phyloP scores from a whole-genome alignment of 73 alveolate genomes.

The Symbiodinium pilosum region DNA sequence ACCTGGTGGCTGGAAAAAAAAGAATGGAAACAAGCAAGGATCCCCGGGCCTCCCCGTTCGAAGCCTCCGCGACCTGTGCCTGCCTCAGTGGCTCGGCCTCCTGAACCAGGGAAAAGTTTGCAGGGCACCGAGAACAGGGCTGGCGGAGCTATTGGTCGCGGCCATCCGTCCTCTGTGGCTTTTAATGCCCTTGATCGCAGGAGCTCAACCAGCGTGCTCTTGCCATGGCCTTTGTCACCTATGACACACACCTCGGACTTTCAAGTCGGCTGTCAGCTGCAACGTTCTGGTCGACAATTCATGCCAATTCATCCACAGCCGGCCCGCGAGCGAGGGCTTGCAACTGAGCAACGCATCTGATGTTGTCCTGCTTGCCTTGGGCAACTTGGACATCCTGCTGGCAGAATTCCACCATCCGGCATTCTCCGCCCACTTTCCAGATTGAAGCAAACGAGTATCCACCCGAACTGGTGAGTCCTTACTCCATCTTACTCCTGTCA shows the following conservation, averaged over 20 bases:
- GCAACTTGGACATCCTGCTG: not conserved
- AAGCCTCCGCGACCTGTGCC: not conserved
- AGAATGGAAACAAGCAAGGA: not conserved
- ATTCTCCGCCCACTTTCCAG: too few species aligned
- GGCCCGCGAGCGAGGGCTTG: too few species aligned
- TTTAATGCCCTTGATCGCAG: not conserved
- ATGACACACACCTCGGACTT: not conserved
- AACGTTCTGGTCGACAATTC: too few species aligned
- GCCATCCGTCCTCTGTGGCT: not conserved
- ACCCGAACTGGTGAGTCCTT: too few species aligned
- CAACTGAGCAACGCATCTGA: not conserved
- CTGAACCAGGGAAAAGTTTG: not conserved
- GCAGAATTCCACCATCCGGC: constrained; percentile 10
- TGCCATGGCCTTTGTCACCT: constrained; percentile 7
- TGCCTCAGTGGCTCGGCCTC: not conserved
- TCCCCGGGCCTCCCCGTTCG: not conserved
- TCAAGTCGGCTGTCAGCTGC: too few species aligned
- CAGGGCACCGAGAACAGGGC: too few species aligned
- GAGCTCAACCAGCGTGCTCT: not conserved
- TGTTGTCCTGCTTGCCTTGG: not conserved
- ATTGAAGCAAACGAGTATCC: too few species aligned
- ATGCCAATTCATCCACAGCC: too few species aligned
- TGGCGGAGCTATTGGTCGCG: too few species aligned
- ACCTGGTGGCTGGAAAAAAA: not conserved
- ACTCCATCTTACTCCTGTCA: too few species aligned